Evolutionary conservation across 169 alveolate genomes (phyloP), one percentile per base, ranked within the genome.

Genomic region (Plasmodium yoelii): DNA sequence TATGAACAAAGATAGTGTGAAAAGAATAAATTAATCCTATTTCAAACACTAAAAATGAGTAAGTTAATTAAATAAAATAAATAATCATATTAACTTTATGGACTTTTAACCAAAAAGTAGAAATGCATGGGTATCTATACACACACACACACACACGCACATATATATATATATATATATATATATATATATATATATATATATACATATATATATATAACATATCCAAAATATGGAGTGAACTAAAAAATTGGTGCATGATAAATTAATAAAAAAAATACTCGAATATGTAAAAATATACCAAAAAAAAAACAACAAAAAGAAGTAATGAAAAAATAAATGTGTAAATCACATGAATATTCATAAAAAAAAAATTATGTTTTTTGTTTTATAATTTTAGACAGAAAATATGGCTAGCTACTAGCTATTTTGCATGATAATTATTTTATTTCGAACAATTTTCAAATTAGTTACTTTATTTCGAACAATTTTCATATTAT

Each of bases 11-110:
- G 22, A 42, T n/a, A 57, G 19, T n/a, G 28, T n/a, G n/a, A 57
- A 57, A 56, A 57, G n/a, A 57, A 57, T n/a, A 57, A 18, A 57
- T 13, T 0, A 15, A 13, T 0, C 59, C 1, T 13, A 51, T 1
- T 51, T 18, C 42, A 26, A 67, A 67, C 59, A 67, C 42, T 67
- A 39, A 67, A 67, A 67, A 67, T 67, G 80, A 46, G 24, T 39
- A 34, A 47, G 44, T 42, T 46, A 69, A 26, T 69, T 69, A 69
- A 69, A 69, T n/a, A 24, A 15, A 18, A 13, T 34, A 67, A 15
- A 13, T 22, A 67, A 42, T 26, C 26, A 19, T 67, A 67, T 18
- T 26, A 9, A 34, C 47, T 28, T 49, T 47, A 63, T n/a, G 65
- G 10, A 7, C 9, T 69, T 69, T 56, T 28, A 28, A 8, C 24